These are phyloP conservation scores for Lathyrus aphaca DNA, from an alignment of 306 rosid genomes.

Conservation along the genomic window DNA sequence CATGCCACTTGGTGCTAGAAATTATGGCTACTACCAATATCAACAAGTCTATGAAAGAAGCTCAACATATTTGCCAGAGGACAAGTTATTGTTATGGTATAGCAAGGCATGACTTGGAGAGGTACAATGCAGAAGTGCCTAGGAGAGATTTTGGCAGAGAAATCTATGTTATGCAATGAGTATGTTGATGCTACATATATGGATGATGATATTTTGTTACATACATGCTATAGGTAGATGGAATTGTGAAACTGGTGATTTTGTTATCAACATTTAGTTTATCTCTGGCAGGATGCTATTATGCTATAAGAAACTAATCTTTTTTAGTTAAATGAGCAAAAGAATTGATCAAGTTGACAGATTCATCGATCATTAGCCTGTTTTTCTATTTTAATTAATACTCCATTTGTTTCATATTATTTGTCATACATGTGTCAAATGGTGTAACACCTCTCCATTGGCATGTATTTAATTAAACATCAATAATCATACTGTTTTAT, in stretches of 20 bases:
- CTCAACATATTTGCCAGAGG: conserved; percentile 9
- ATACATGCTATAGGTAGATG: neutral
- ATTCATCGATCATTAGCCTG: no score
- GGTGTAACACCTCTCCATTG: no score
- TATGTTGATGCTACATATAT: neutral
- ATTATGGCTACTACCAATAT: conserved; percentile 10
- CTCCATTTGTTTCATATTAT: no score
- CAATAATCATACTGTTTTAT: no score
- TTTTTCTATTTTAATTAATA: no score
- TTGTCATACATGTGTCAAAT: no score
- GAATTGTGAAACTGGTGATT: neutral
- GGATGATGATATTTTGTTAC: neutral
- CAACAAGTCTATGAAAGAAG: conserved; percentile 9
- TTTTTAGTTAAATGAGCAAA: neutral
- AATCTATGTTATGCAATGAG: conserved; percentile 12
- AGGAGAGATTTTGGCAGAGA: neutral
- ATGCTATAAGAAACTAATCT: conserved; percentile 7
- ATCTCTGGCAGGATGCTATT: conserved; percentile 16
- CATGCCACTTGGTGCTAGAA: conserved; percentile 7
- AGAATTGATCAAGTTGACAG: neutral
- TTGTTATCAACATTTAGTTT: conserved; percentile 28
- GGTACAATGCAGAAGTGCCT: conserved; percentile 14
- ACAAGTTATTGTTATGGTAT: conserved; percentile 8
- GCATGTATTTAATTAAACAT: no score
- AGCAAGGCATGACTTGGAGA: conserved; percentile 5